Evolutionary conservation across 2,329 filamentous ascomycete species (phyloP).

Genomic region (Cercospora sojina): DNA sequence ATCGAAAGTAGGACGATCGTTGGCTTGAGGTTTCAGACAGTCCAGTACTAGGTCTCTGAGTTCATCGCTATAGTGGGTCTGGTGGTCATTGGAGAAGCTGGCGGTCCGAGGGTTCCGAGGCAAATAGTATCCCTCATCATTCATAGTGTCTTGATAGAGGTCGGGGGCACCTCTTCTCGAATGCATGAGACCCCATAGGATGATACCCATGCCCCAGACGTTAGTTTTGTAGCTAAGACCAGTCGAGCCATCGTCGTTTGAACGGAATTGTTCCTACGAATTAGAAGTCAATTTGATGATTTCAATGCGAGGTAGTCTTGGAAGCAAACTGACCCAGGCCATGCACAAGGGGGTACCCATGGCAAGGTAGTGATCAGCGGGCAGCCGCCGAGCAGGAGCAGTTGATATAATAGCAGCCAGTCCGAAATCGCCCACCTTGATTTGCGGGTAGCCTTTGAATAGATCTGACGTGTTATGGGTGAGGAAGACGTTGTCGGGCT

Average conservation of each 20-base stretch:
- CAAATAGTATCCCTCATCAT: background rate
- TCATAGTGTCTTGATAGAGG: background rate
- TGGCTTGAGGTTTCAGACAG: background rate
- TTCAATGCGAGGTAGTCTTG: background rate
- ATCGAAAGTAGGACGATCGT: background rate
- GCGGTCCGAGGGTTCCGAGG: background rate
- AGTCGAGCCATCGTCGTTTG: background rate
- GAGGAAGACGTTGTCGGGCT: slow-evolving; percentile 97
- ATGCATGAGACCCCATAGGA: slow-evolving; percentile 11
- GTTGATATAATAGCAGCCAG: background rate
- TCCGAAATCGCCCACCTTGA: slow-evolving; percentile 10
- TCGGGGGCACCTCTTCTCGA: background rate
- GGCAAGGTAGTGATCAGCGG: background rate
- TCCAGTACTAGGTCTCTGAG: background rate
- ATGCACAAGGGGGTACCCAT: background rate
- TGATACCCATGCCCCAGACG: slow-evolving; percentile 17
- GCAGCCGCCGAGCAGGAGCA: background rate
- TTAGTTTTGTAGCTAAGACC: slow-evolving; percentile 5
- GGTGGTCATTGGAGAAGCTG: background rate
- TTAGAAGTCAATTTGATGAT: background rate
- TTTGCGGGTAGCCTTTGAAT: background rate
- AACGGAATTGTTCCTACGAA: slow-evolving; percentile 1
- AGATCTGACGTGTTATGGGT: slow-evolving; percentile 47
- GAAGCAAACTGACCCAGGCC: background rate
- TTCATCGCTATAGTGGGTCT: background rate